Evolutionary conservation across 139 green algal genomes (phyloP), one percentile per base, ranked within the genome.

Genomic region (Tetradesmus obliquus): DNA sequence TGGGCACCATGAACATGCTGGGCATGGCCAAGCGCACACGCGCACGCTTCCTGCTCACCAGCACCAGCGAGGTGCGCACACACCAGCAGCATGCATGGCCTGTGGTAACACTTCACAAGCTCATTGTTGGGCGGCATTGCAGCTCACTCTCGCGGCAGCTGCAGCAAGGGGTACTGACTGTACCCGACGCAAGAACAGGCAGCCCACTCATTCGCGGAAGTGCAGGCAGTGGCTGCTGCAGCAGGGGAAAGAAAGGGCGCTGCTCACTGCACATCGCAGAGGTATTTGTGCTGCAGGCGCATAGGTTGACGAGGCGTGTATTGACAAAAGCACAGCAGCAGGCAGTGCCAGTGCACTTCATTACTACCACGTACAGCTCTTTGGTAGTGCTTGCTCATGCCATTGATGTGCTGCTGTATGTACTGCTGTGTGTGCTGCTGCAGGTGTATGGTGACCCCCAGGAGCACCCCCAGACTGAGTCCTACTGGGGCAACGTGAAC

Each of bases 401-500:
- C 57, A 62, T 62, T 62, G 57, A n/a, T n/a, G n/a, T n/a, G n/a
- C n/a, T n/a, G n/a, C n/a, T n/a, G n/a, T n/a, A n/a, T n/a, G n/a
- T n/a, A n/a, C 60, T 71, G 66, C 8, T 76, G 80, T 24, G 10
- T 76, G 80, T 24, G 66, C 66, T 76, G 66, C 12, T 12, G 8
- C 66, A 76, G 66, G 66, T 99, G 55, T 99, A 99, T 91, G 98
- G 98, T 24, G 98, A 99, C 94, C 98, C 98, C 3, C 93, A 99
- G 89, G 87, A 99, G 96, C 98, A 99, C 95, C 98, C 98, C 5
- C 98, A 99, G 95, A 98, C 93, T 2, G 98, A 99, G 95, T 87
- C 94, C 5, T 99, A 99, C 95, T 99, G 98, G 98, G 98, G 98
- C 88, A 99, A 99, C 91, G 98, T 99, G 32, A 99, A 99, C 94